A percentile compares a stretch with the other conserved stretches of the same genome.
These are phyloP conservation scores for Anthracocystis panici-leucophaei DNA, from an alignment of 1,284 basidiomycete genomes.

Conservation along the genomic window DNA sequence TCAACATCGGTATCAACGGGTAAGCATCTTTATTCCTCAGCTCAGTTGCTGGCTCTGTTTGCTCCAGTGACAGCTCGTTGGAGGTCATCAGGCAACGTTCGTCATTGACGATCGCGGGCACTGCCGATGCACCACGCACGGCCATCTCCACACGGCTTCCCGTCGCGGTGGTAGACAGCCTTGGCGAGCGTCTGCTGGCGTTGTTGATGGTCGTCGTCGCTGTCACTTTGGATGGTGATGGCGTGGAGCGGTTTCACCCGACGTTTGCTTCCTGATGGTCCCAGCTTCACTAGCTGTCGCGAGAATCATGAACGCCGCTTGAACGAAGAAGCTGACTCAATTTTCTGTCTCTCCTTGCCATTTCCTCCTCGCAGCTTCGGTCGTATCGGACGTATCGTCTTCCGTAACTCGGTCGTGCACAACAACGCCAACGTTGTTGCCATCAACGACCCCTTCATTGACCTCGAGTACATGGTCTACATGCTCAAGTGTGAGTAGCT, in stretches of 20 bases:
- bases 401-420: slow-evolving; percentile 78
- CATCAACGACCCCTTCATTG: slow-evolving; percentile 83
- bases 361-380: slow-evolving; percentile 56
- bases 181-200: neutral
- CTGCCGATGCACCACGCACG: neutral
- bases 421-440: slow-evolving; percentile 62
- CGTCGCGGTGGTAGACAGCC: neutral
- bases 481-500: slow-evolving; percentile 85
- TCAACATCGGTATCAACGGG: slow-evolving; percentile 67
- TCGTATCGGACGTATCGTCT: slow-evolving; percentile 78
- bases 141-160: neutral
- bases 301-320: neutral
- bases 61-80: neutral
- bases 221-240: neutral
- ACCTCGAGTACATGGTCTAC: slow-evolving; percentile 79
- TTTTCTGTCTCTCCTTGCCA: neutral
- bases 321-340: slow-evolving; percentile 7
- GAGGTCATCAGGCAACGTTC: neutral
- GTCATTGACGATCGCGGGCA: neutral
- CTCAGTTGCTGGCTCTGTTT: neutral
- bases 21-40: slow-evolving; percentile 31
- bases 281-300: neutral
- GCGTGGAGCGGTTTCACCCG: neutral
- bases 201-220: neutral
- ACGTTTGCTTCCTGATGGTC: neutral